Evolutionary conservation across 2,329 filamentous ascomycete species (phyloP).

Genomic region (Calonectria multiphialidica): DNA sequence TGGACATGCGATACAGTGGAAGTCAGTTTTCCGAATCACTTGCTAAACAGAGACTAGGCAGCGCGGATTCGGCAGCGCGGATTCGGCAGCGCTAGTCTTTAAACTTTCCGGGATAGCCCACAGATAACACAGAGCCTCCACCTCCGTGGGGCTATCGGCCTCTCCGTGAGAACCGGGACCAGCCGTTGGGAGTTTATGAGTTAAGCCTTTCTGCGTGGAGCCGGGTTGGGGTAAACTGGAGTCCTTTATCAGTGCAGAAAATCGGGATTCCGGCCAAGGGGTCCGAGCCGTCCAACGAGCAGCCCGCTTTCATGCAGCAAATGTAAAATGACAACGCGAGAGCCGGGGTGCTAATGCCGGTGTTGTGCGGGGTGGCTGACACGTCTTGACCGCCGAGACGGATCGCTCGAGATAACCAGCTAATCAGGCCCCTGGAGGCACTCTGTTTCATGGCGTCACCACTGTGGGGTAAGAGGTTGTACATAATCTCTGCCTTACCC

Average conservation of each 20-base stretch:
- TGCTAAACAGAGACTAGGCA: not conserved
- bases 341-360: not conserved
- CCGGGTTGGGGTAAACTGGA: not conserved
- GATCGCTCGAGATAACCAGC: not conserved
- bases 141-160: not conserved
- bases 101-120: not conserved
- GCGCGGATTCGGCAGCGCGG: not conserved
- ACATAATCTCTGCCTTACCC: not conserved
- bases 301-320: not conserved
- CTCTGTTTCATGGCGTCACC: not conserved
- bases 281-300: not conserved
- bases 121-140: not conserved
- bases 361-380: not conserved
- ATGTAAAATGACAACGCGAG: not conserved
- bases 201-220: slow-evolving; percentile 2
- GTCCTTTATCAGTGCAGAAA: slow-evolving; percentile 5
- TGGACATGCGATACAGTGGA: not conserved
- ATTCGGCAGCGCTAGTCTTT: not conserved
- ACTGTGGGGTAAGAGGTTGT: not conserved
- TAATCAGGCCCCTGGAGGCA: not conserved
- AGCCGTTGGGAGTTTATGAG: not conserved
- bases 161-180: not conserved
- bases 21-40: not conserved
- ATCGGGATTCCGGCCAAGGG: not conserved
- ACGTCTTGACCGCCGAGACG: not conserved